Base-by-base conservation (phyloP, 2,329 filamentous ascomycete species). In the Cordyceps militaris region DNA sequence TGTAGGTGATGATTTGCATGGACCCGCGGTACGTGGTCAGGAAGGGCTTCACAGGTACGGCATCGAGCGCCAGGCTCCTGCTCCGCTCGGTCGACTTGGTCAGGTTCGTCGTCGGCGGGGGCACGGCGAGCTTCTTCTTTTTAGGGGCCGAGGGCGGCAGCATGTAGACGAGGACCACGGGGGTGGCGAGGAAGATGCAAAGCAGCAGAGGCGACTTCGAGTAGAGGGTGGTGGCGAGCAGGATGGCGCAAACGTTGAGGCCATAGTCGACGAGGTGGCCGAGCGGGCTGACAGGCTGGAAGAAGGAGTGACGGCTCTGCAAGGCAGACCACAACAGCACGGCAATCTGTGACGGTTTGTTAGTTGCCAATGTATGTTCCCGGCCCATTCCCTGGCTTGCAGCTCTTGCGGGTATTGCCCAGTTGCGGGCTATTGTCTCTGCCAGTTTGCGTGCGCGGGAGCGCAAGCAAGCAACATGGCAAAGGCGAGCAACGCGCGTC, bases 1-100 rank as follows among this genome's bases (percentile, higher is more conserved):
- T 75, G 67, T 90, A 95, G 8, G 94, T 99, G 63, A 89, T 81
- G 52, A 96, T 80, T 79, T 99, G 85, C 91, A 99, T 96, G 51
- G 85, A 84, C 2, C 91, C 92, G 56, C 94, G 86, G 68, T 97
- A 99, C 30, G 85, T 87, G 3, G 94, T 97, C 61, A 99, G 79
- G 74, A 97, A 97, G 0, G 94, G 90, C 73, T 96, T 96, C 61
- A 88, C 81, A 0, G 93, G 89, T 16, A 97, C 76, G 23, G 76
- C 75, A 50, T 68, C 65, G 51, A 68, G 63, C 53, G 64, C 13
- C 58, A 62, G 23, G 16, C 38, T 23, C 16, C 30, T 32, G 11
- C 9, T 53, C n/a, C 26, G 10, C 63, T 61, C 43, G 30, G 59
- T 56, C 6, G 67, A 60, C 4, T 67, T 57, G 16, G 65, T 64